Base-by-base conservation (phyloP, 2,329 filamentous ascomycete genomes). In the Nemania bipapillata region DNA sequence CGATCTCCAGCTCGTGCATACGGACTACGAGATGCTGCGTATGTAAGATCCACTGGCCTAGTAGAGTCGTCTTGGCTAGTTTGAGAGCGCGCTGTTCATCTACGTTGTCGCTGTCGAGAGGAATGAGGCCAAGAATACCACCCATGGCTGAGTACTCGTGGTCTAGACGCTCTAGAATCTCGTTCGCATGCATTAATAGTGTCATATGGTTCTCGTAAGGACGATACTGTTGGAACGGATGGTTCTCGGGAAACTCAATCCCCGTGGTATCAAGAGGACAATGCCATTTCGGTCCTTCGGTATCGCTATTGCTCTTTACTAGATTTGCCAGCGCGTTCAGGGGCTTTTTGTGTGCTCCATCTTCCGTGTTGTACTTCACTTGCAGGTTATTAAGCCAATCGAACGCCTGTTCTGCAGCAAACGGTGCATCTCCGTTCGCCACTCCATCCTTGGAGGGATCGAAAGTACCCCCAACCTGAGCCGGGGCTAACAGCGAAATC, bases 151-250 rank as follows among this genome's bases (percentile, higher is more conserved):
- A 81, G 72, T 85, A 87, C 75, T 89, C 87, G 74, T 89, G 86
- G 71, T 90, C 87, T 6, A 90, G 82, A 1, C 86, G 80, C 78
- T 89, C 87, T 5, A 90, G 83, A 58, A 87, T 86, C 66, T 85
- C 82, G 74, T 89, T 89, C 67, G 87, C 86, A 74, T 89, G 87
- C 79, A 83, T 81, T 30, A 87, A 78, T 17, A 89, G 81, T 35
- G 81, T 81, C 69, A 83, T 79, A 70, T 87, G 85, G 61, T 79
- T 82, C 56, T 81, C 80, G 65, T 83, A 86, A 3, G 83, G 84
- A 45, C 73, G 76, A 9, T 65, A 72, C 45, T 68, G 56, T 53
- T 68, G 63, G 32, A 73, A 66, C 11, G 35, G 49, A 66, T 74
- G 66, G 56, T 69, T 32, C 68, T 69, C 50, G 64, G 72, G 58